Evolutionary conservation across 495 filamentous ascomycete species (phyloP), one percentile per base, ranked within the genome.

Genomic region (Schizothecium vesticola): DNA sequence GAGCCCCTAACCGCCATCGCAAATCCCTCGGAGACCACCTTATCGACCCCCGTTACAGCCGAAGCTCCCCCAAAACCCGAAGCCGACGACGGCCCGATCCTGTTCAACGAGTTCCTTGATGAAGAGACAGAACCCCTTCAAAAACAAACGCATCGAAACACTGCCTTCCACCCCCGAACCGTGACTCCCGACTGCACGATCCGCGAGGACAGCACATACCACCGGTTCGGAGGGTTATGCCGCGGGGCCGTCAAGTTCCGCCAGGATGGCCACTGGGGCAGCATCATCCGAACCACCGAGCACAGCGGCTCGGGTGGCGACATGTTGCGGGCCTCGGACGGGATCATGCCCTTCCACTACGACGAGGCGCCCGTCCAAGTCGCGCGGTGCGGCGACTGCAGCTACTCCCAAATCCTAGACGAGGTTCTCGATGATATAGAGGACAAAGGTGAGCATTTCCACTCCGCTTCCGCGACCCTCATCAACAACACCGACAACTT

Each of bases 341-440:
- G 63, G 1, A 66, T 73, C 26, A 67, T 69, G 3, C 72, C 70
- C 0, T 63, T 72, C 12, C 67, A 74, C 16, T 71, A 71, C 28
- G 71, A 67, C 31, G 60, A 71, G 11, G 64, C 60, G n/a, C 23
- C 69, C 24, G 55, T 43, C 33, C 13, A 67, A 8, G 70, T 77
- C 13, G 74, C 71, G 3, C 68, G 73, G 2, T 81, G 79, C 65
- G 71, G 71, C 2, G 71, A 74, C 1, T 81, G 79, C 62, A 71
- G 72, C 25, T 81, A 78, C 66, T 71, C 73, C 3, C 79, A 80
- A 31, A 72, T 68, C 21, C 59, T 71, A 2, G 70, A 78, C 19
- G 78, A 79, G 51, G 68, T 78, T 5, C 69, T 73, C 29, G 36
- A 76, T 0, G 79, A 81, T 43, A 74, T 69, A 22, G 65, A 43